These are phyloP conservation scores for Coemansia sp. DNA, from an alignment of 192 early-diverging fungal species.

Conservation along the genomic window DNA sequence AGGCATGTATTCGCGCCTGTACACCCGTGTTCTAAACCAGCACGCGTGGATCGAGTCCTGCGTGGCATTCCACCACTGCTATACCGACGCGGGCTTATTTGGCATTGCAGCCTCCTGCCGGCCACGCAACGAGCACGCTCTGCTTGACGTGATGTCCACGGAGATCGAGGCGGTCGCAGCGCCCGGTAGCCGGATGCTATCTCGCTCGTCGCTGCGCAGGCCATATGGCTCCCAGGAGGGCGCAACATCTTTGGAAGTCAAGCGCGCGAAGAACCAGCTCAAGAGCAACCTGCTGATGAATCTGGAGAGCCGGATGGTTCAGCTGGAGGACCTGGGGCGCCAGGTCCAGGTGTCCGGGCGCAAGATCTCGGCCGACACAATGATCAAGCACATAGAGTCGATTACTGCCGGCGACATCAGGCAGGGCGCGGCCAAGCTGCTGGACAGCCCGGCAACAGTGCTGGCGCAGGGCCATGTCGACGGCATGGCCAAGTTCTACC, in stretches of 20 bases:
- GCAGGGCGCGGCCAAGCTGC: constrained; percentile 65
- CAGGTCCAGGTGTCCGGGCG: constrained; percentile 70
- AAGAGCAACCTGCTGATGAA: constrained; percentile 90
- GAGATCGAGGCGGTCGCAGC: constrained; percentile 71
- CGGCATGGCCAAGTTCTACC: constrained; percentile 22
- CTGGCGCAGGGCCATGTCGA: constrained; percentile 59
- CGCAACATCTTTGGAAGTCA: constrained; percentile 55
- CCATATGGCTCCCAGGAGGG: constrained; percentile 36
- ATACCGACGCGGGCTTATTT: constrained; percentile 87
- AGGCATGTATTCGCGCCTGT: constrained; percentile 97
- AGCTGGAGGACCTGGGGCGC: constrained; percentile 90
- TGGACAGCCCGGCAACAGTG: constrained; percentile 57
- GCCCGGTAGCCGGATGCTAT: constrained; percentile 1
- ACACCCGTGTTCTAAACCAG: constrained; percentile 91
- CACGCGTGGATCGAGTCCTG: constrained; percentile 94
- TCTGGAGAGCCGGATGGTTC: constrained; percentile 85
- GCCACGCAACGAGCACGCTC: constrained; percentile 64
- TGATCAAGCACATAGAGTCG: constrained; percentile 74
- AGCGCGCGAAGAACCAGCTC: constrained; percentile 93
- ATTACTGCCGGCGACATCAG: constrained; percentile 70
- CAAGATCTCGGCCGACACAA: constrained; percentile 67
- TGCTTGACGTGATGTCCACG: constrained; percentile 76
- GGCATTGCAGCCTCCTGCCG: constrained; percentile 83
- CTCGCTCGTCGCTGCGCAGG: constrained; percentile 24
- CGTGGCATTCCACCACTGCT: constrained; percentile 86